Evolutionary conservation across 2,329 filamentous ascomycete genomes (phyloP).

Genomic region (Coniochaeta sp.): DNA sequence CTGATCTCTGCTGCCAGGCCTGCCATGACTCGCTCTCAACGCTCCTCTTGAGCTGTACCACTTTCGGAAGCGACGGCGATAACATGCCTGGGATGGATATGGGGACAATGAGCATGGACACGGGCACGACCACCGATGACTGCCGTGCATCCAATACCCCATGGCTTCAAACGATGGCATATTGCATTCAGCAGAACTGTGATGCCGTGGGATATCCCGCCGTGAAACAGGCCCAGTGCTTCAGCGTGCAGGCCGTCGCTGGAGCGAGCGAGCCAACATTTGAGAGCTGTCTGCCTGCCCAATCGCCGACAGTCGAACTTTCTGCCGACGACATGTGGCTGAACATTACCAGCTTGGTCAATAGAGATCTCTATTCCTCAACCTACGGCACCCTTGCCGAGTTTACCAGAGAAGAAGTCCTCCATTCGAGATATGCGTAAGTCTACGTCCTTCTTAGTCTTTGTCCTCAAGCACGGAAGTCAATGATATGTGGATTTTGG

Average conservation of each 20-base stretch:
- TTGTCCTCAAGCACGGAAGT: too few species aligned
- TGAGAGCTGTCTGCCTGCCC: constrained; percentile 4
- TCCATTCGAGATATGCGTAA: constrained; percentile 18
- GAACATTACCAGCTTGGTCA: constrained; percentile 24
- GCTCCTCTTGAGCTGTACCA: constrained; percentile 18
- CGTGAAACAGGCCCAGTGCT: background rate
- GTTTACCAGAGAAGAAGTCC: constrained; percentile 37
- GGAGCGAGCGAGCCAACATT: constrained; percentile 3
- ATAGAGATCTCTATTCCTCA: constrained; percentile 19
- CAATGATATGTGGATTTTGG: background rate
- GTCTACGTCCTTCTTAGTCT: constrained; percentile 15
- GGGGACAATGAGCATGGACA: constrained; percentile 17
- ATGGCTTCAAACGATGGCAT: constrained; percentile 5
- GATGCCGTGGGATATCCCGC: constrained; percentile 7
- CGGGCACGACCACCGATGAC: constrained; percentile 14
- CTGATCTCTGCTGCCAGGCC: constrained; percentile 18
- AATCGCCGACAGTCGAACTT: constrained; percentile 13
- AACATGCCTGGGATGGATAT: background rate
- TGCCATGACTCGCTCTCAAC: constrained; percentile 12
- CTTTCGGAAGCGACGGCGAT: constrained; percentile 10
- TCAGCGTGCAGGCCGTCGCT: background rate
- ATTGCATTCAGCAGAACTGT: constrained; percentile 10
- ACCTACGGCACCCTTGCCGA: constrained; percentile 45
- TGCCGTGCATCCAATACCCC: constrained; percentile 13
- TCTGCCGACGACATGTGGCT: constrained; percentile 17